A percentile compares a stretch with the other conserved stretches of the same genome.
Conservation (phyloP, 345 rosid species). For the Zanthoxylum bungeanum region DNA sequence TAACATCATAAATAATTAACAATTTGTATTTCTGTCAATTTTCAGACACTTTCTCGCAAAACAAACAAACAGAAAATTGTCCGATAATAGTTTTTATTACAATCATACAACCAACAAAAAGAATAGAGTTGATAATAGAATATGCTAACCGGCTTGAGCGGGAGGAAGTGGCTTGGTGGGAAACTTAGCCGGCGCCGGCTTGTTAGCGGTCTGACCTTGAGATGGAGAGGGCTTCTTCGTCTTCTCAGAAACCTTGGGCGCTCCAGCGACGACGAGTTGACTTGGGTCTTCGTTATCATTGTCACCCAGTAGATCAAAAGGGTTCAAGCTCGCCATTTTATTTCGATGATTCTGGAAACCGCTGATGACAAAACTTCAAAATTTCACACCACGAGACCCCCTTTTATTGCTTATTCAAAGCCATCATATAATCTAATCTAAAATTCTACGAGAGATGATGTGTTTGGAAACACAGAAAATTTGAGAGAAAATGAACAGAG, state of each 20-base stretch:
- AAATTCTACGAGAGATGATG: background rate
- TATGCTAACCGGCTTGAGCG: conserved; percentile 70
- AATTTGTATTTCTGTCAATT: no score
- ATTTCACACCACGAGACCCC: no score
- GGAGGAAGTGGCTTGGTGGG: conserved; percentile 83
- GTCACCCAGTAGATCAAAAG: conserved; percentile 79
- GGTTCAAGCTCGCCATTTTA: conserved; percentile 86
- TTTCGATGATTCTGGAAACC: background rate
- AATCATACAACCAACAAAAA: background rate
- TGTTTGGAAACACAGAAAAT: conserved; percentile 9
- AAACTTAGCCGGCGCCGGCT: conserved; percentile 47
- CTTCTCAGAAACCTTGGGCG: conserved; percentile 52
- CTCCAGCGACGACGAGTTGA: conserved; percentile 47
- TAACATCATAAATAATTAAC: no score
- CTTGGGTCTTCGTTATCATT: conserved; percentile 82
- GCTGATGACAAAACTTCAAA: conserved; percentile 8
- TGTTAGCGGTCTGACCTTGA: conserved; percentile 38
- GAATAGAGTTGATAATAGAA: background rate
- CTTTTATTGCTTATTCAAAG: conserved; percentile 25
- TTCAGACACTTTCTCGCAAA: no score
- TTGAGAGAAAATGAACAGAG: background rate
- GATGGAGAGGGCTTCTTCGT: conserved; percentile 50
- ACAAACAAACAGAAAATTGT: background rate
- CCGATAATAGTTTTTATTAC: background rate
- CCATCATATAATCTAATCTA: conserved; percentile 41